Evolutionary conservation across 805 yeast species (phyloP), one percentile per base, ranked within the genome.

Genomic region (Metschnikowia kunwiensis): DNA sequence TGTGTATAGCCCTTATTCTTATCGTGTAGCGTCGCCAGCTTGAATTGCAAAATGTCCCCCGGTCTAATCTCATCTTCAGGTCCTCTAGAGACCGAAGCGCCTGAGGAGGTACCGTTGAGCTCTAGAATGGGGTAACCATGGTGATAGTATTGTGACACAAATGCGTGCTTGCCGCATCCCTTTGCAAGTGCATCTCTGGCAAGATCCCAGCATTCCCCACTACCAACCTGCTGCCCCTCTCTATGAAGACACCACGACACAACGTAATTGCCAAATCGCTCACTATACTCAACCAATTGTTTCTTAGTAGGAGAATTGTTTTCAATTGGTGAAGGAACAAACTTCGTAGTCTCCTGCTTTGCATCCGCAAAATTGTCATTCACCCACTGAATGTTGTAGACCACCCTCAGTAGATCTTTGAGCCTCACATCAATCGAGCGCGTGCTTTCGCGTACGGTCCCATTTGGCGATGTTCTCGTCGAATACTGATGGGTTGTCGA

Each of bases 141-240:
- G 15, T 55, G 62, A 10, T 53, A 48, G 12, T 73, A 74, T 11
- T 64, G 57, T 11, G 77, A 70, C 2, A 74, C 70, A 54, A 76
- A 75, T 0, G 82, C 80, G 49, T 74, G 76, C 19, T 67, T 72
- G 0, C 81, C 81, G 50, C 81, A 75, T 0, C 77, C 77, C 40
- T 72, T 70, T 32, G 59, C 53, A 27, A 77, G 56, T 0, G 81
- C 79, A 32, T 74, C 74, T 34, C 64, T 70, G 0, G 80, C 82
- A 39, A 77, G 63, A 22, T 77, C 77, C 81, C 81, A 77, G 46
- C 82, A 76, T 46, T 77, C 81, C 5, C 82, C 82, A 25, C 67
- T 53, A 2, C 78, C 80, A 8, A 77, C 78, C 32, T 56, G 54
- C 31, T 64, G 59, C 6, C 79, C 79, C 21, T 58, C 45, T 14